phyloP scores from a whole-genome alignment of 495 filamentous ascomycete species.

The Podospora australis region DNA sequence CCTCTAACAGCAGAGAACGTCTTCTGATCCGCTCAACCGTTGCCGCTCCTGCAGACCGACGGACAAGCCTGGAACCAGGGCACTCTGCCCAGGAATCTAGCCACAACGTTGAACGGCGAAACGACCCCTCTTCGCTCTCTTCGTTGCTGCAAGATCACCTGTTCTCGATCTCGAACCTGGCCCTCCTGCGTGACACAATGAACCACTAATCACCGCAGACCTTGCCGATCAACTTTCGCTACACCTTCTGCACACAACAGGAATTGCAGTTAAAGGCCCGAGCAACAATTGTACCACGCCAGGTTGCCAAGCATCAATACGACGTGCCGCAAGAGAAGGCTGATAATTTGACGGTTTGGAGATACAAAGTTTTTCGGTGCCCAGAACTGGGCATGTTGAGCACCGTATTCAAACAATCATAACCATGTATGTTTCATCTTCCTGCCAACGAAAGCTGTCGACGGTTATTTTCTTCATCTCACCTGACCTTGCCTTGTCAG shows the following conservation, averaged over 20 bases:
- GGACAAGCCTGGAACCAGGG: background rate
- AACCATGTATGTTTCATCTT: background rate
- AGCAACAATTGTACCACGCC: background rate
- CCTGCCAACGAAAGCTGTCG: background rate
- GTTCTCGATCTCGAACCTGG: background rate
- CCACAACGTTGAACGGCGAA: background rate
- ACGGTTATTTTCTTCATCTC: background rate
- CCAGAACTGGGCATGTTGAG: background rate
- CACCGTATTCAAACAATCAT: background rate
- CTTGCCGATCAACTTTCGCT: background rate
- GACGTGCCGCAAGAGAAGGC: background rate
- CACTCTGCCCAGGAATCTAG: no score
- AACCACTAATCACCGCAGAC: background rate
- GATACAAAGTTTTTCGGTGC: background rate
- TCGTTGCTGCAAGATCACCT: conserved; percentile 3
- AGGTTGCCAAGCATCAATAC: background rate
- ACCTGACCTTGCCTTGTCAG: background rate
- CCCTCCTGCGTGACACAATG: background rate
- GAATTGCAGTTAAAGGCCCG: background rate
- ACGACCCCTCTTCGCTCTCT: background rate
- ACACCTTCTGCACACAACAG: background rate
- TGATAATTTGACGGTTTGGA: background rate
- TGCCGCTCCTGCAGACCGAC: background rate
- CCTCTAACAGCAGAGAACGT: no score
- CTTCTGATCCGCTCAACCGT: no score